A percentile compares a stretch with the other conserved stretches of the same genome.
Conservation (phyloP, 2,329 filamentous ascomycete species). For the Cryphonectria nitschkei region DNA sequence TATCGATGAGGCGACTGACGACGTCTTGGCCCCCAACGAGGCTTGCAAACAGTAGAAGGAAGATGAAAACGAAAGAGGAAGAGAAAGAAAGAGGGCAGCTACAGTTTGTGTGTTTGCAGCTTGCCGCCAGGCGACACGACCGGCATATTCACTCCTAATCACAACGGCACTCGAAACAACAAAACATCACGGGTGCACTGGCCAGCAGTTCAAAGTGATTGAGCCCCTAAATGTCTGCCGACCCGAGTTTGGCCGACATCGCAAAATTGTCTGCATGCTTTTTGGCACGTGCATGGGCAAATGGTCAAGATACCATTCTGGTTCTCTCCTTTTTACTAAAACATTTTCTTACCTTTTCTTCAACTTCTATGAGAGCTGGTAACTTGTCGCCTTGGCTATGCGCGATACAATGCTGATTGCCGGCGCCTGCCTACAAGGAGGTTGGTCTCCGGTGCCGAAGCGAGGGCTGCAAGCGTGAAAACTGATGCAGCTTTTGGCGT, state of each 20-base stretch:
- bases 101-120: background rate
- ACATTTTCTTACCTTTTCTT: background rate
- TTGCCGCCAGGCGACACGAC: background rate
- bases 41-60: background rate
- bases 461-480: background rate
- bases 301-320: background rate
- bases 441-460: background rate
- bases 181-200: background rate
- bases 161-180: background rate
- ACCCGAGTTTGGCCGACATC: background rate
- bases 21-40: conserved; percentile 1
- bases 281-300: background rate
- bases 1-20: background rate
- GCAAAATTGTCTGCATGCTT: background rate
- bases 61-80: background rate
- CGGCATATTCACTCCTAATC: background rate
- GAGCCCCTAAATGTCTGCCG: background rate
- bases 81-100: background rate
- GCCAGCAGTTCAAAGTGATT: background rate
- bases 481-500: background rate
- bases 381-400: background rate
- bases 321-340: background rate
- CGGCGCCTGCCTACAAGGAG: background rate
- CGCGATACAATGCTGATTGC: background rate
- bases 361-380: background rate